phyloP scores from a whole-genome alignment of 2,329 filamentous ascomycete genomes.

The Arthrobotrys sinensis region DNA sequence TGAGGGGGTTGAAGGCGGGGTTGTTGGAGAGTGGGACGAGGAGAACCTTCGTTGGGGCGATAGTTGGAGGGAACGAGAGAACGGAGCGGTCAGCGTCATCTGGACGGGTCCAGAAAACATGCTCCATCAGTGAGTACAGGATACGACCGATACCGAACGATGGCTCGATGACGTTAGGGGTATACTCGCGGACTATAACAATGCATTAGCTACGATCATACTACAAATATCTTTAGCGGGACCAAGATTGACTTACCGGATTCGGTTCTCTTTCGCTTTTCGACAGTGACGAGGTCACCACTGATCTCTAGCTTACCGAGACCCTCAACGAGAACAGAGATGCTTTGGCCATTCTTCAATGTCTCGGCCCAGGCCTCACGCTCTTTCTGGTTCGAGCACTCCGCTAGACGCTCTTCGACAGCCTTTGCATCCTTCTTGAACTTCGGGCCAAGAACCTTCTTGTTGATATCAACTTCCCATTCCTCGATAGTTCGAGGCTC shows the following conservation, averaged over 20 bases:
- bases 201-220: not conserved
- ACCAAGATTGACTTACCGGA: conserved; percentile 70
- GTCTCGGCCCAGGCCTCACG: conserved; percentile 84
- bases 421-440: conserved; percentile 96
- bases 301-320: conserved; percentile 79
- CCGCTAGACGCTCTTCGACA: conserved; percentile 83
- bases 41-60: conserved; percentile 96
- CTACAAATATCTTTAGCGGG: not conserved
- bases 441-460: conserved; percentile 93
- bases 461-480: conserved; percentile 89
- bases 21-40: conserved; percentile 90
- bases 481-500: conserved; percentile 86
- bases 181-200: conserved; percentile 80
- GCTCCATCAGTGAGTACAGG: conserved; percentile 92
- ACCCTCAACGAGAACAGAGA: conserved; percentile 80
- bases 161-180: conserved; percentile 95
- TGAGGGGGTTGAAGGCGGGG: conserved; percentile 80
- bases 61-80: conserved; percentile 80
- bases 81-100: conserved; percentile 81
- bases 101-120: conserved; percentile 90
- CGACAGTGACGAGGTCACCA: conserved; percentile 85
- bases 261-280: conserved; percentile 85
- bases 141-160: conserved; percentile 98
- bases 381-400: conserved; percentile 80
- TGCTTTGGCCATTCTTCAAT: conserved; percentile 80